Base-by-base conservation (phyloP, 441 rosid genomes). In the Hypseocharis bilobata region DNA sequence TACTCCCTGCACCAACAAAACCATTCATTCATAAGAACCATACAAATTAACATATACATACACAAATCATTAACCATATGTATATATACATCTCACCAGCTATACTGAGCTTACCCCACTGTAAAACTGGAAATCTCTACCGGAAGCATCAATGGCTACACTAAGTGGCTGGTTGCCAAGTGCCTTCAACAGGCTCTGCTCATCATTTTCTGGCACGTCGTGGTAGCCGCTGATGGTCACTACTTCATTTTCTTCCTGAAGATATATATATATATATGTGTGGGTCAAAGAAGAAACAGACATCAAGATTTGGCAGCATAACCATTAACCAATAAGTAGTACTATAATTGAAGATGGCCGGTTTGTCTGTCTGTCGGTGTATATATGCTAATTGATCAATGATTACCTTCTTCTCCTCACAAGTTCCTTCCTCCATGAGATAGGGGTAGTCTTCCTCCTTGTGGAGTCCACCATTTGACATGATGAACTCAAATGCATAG, bases 101-200 rank as follows among this genome's bases (percentile, higher is more conserved):
- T 64, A 63, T 19, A 7, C n/a, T 6, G 56, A 57, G 49, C 80
- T 73, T 75, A 88, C 98, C 81, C 97, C 96, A n/a, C 85, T 86
- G 64, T 92, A 92, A 69, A 92, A 90, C 68, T 92, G 98, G 84
- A 92, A 90, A 66, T 88, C 91, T 75, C 95, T 84, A 20, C 85
- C 88, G 20, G 98, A 92, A 68, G 98, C 97, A 10, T 90, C 97
- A 69, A 90, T 85, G 63, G 98, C 98, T 26, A 93, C 89, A 58
- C 98, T 92, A 14, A 93, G 76, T 2, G 97, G 98, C 70, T 88
- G 98, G 45, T 83, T 80, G 47, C 95, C 92, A 27, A 92, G 83
- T 23, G 97, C 98, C 72, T 88, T 86, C 70, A 90, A 25, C 7
- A 90, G 76, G 74, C 83, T 83, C 69, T 80, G 71, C 55, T 90